Conservation (phyloP, 2,329 filamentous ascomycete genomes). For the Knoxdaviesia capensis region DNA sequence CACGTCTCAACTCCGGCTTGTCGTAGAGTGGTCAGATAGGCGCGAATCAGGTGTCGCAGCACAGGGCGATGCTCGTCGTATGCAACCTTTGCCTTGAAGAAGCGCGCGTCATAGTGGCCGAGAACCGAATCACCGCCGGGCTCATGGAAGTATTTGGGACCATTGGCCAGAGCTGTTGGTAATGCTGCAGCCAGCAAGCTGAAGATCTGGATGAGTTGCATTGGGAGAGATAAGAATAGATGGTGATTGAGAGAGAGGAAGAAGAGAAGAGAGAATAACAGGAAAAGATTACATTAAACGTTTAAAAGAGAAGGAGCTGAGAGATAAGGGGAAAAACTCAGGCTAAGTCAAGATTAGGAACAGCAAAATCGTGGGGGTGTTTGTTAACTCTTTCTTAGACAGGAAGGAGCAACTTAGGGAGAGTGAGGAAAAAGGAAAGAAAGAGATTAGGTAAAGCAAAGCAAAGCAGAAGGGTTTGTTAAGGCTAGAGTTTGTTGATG, state of each 20-base stretch:
- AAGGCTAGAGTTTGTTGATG: too few species aligned
- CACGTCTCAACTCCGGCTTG: constrained; percentile 55
- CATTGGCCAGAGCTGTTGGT: neutral
- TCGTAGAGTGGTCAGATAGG: constrained; percentile 49
- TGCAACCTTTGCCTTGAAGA: constrained; percentile 39
- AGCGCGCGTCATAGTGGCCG: constrained; percentile 57
- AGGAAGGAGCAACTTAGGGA: neutral
- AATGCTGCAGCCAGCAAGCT: constrained; percentile 2
- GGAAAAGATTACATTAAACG: too few species aligned
- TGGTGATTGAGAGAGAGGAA: neutral
- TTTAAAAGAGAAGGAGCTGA: too few species aligned
- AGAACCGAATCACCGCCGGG: constrained; percentile 37
- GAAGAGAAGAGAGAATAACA: neutral
- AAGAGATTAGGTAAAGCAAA: too few species aligned
- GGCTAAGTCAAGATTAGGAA: too few species aligned
- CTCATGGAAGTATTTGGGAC: constrained; percentile 44
- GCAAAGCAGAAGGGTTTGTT: too few species aligned
- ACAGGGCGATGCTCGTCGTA: constrained; percentile 47
- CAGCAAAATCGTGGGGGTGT: too few species aligned
- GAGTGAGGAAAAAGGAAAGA: too few species aligned
- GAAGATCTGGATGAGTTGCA: constrained; percentile 4
- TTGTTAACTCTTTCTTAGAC: neutral
- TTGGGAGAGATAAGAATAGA: neutral
- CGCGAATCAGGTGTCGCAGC: constrained; percentile 49
- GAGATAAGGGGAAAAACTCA: too few species aligned